Conservation (phyloP, 208 protist species). For the Herpetomonas samuelpessoai region DNA sequence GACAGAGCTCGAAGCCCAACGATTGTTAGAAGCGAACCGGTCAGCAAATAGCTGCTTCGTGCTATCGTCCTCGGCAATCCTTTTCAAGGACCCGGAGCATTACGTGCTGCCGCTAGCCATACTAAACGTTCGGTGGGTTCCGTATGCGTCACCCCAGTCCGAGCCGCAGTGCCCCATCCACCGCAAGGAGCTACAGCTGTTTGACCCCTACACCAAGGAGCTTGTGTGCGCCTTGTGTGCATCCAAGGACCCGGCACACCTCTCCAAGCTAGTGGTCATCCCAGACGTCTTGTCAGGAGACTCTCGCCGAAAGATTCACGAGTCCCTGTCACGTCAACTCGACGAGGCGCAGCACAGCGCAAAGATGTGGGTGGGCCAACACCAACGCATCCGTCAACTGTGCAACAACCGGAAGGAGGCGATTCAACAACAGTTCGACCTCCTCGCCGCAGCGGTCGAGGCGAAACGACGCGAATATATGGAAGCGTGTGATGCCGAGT, state of each 20-base stretch:
- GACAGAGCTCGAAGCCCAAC: constrained; percentile 63
- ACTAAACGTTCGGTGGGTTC: constrained; percentile 71
- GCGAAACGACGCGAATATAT: constrained; percentile 68
- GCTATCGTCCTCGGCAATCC: constrained; percentile 54
- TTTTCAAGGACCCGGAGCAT: constrained; percentile 63
- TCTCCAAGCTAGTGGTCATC: constrained; percentile 60
- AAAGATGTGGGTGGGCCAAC: constrained; percentile 65
- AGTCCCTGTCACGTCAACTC: constrained; percentile 52
- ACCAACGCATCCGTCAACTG: constrained; percentile 68
- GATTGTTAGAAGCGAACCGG: constrained; percentile 39
- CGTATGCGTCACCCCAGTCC: constrained; percentile 51
- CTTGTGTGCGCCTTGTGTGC: constrained; percentile 79
- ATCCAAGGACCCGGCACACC: constrained; percentile 26
- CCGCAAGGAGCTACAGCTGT: constrained; percentile 74
- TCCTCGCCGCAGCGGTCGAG: constrained; percentile 67
- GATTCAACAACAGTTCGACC: constrained; percentile 74
- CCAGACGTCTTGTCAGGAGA: constrained; percentile 75
- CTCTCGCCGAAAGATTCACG: constrained; percentile 56
- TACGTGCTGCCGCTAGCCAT: constrained; percentile 68
- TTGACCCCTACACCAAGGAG: constrained; percentile 73
- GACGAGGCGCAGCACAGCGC: constrained; percentile 49
- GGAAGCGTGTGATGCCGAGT: constrained; percentile 73
- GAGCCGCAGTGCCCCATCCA: constrained; percentile 81
- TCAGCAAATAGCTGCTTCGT: constrained; percentile 76
- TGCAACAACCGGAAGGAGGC: constrained; percentile 60